Conservation (phyloP, 306 rosid species). For the Lotus japonicus region DNA sequence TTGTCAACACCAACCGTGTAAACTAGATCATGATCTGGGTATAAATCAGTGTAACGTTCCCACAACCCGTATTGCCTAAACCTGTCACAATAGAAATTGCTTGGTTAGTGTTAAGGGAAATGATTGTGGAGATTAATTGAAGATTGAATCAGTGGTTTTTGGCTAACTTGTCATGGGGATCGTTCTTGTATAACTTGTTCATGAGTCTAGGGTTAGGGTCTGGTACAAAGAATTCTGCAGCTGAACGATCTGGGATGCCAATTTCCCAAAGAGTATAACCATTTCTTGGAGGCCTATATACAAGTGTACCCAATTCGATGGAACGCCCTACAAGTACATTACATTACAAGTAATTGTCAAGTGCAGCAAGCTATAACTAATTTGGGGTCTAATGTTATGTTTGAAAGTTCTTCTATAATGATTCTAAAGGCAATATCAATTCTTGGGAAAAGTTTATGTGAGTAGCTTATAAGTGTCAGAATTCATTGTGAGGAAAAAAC, state of each 20-base stretch:
- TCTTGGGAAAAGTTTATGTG: too few relatives aligned
- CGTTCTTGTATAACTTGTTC: conserved; percentile 28
- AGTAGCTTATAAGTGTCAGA: too few relatives aligned
- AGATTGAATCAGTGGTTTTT: neutral
- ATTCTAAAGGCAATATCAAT: too few relatives aligned
- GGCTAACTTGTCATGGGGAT: conserved; percentile 26
- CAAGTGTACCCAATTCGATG: conserved; percentile 26
- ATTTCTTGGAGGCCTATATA: conserved; percentile 63
- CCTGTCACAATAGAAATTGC: conserved; percentile 20
- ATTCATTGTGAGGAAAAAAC: too few relatives aligned
- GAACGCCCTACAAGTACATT: conserved; percentile 29
- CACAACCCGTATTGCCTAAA: conserved; percentile 72
- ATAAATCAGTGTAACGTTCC: conserved; percentile 48
- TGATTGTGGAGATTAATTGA: neutral
- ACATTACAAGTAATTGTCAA: neutral
- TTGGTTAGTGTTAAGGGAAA: neutral
- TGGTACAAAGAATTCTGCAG: conserved; percentile 60
- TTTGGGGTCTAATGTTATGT: neutral
- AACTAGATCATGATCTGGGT: conserved; percentile 41
- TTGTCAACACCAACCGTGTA: conserved; percentile 27
- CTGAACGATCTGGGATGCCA: conserved; percentile 78
- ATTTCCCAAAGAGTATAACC: conserved; percentile 89
- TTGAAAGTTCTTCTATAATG: too few relatives aligned
- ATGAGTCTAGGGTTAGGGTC: conserved; percentile 39
- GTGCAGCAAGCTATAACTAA: neutral